Conservation (phyloP, 176 grass and related monocot species). For the Thalia dealbata region DNA sequence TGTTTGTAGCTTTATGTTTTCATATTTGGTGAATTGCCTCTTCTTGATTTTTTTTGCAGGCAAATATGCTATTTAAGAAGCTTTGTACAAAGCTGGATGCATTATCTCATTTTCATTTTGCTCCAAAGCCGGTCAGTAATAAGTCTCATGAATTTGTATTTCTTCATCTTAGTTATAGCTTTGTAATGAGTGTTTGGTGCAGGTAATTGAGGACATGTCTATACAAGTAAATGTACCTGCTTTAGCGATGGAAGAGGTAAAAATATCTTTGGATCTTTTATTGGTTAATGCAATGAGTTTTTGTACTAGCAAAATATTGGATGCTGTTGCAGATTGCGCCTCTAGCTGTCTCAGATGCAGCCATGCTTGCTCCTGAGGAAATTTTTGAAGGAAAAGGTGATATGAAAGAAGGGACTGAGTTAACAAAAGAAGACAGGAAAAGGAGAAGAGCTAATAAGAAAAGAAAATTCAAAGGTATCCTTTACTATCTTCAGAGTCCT, state of each 20-base stretch:
- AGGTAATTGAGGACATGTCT: constrained; percentile 92
- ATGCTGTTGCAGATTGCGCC: constrained; percentile 66
- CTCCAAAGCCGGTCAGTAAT: constrained; percentile 75
- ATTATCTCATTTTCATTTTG: constrained; percentile 93
- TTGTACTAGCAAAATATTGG: not conserved
- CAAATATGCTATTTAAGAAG: constrained; percentile 63
- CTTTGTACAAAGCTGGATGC: constrained; percentile 83
- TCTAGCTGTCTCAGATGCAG: constrained; percentile 74
- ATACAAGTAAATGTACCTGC: constrained; percentile 93
- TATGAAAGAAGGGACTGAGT: constrained; percentile 74
- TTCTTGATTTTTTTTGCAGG: constrained; percentile 28
- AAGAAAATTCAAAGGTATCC: constrained; percentile 65
- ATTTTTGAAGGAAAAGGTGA: constrained; percentile 91
- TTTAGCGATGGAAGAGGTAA: constrained; percentile 98
- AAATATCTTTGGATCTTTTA: not conserved
- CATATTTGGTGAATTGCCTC: not conserved
- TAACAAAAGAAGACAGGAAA: constrained; percentile 67
- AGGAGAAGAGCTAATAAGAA: constrained; percentile 88
- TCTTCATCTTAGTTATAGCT: constrained; percentile 2
- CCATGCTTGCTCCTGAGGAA: constrained; percentile 93
- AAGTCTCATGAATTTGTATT: constrained; percentile 10
- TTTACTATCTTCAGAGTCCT: not conserved
- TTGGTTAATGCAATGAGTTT: not conserved
- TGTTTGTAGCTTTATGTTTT: no score
- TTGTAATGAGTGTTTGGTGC: constrained; percentile 14